Evolutionary conservation across 495 filamentous ascomycete genomes (phyloP).

Genomic region (Penicillium ucsense): DNA sequence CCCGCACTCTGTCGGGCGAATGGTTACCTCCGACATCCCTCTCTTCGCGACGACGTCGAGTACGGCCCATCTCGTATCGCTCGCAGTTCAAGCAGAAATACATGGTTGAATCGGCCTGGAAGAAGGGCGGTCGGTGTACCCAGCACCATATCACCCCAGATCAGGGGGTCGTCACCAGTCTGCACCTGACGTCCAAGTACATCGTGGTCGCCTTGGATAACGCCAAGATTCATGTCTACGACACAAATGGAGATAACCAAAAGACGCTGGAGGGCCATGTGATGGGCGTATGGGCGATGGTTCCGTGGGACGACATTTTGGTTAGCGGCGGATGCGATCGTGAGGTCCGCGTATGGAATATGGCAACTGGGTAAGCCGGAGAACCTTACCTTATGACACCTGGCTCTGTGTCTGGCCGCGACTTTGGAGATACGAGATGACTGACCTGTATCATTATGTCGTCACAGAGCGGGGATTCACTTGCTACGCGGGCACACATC

Average conservation of each 20-base stretch:
- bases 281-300: constrained; percentile 99
- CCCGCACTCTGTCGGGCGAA: constrained; percentile 29
- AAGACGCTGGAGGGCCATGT: constrained; percentile 90
- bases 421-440: too few relatives aligned
- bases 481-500: constrained; percentile 89
- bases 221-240: constrained; percentile 96
- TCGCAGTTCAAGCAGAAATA: constrained; percentile 97
- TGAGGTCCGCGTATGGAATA: constrained; percentile 95
- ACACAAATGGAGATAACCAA: constrained; percentile 77
- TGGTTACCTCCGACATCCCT: constrained; percentile 23
- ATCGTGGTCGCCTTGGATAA: constrained; percentile 97
- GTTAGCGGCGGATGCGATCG: constrained; percentile 96
- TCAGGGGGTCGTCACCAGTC: constrained; percentile 89
- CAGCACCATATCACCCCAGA: constrained; percentile 84
- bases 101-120: constrained; percentile 95
- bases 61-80: constrained; percentile 62
- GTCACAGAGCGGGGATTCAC: constrained; percentile 56
- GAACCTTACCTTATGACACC: too few relatives aligned
- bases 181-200: constrained; percentile 90
- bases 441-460: too few relatives aligned
- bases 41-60: constrained; percentile 25
- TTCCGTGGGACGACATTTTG: constrained; percentile 90
- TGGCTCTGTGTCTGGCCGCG: too few relatives aligned
- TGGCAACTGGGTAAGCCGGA: constrained; percentile 73
- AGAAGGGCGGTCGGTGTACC: constrained; percentile 70